A percentile compares a stretch with the other conserved stretches of the same genome.
Conservation (phyloP, 495 filamentous ascomycete species). For the Xylaria bambusicola region DNA sequence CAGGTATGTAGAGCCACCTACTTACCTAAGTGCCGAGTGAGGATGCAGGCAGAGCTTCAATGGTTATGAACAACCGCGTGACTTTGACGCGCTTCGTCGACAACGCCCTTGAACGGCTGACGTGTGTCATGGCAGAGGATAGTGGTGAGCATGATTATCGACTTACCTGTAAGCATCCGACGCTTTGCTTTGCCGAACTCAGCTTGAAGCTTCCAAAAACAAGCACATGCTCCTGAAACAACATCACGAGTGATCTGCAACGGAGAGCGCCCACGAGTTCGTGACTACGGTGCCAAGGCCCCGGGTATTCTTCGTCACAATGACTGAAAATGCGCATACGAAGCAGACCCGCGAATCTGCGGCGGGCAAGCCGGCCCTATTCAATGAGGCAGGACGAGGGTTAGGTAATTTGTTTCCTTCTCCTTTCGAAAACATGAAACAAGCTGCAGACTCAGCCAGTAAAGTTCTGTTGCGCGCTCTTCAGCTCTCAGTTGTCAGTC, state of each 20-base stretch:
- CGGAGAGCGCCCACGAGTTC: constrained; percentile 14
- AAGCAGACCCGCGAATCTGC: background rate
- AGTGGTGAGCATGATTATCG: no score
- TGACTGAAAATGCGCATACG: background rate
- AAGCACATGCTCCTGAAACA: background rate
- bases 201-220: background rate
- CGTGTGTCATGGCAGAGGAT: background rate
- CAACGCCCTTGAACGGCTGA: background rate
- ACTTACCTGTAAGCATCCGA: constrained; percentile 2
- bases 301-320: background rate
- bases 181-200: background rate
- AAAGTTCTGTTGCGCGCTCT: background rate
- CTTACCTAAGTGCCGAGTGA: no score
- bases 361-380: background rate
- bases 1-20: no score
- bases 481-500: background rate
- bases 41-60: no score
- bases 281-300: constrained; percentile 13
- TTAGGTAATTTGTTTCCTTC: background rate
- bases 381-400: constrained; percentile 7
- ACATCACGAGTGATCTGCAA: constrained; percentile 16
- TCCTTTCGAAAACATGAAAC: background rate
- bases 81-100: no score
- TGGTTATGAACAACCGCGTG: no score
- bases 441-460: background rate